A percentile compares a stretch with the other conserved stretches of the same genome.
phyloP scores from a whole-genome alignment of 495 filamentous ascomycete species.

The Neurospora africana region DNA sequence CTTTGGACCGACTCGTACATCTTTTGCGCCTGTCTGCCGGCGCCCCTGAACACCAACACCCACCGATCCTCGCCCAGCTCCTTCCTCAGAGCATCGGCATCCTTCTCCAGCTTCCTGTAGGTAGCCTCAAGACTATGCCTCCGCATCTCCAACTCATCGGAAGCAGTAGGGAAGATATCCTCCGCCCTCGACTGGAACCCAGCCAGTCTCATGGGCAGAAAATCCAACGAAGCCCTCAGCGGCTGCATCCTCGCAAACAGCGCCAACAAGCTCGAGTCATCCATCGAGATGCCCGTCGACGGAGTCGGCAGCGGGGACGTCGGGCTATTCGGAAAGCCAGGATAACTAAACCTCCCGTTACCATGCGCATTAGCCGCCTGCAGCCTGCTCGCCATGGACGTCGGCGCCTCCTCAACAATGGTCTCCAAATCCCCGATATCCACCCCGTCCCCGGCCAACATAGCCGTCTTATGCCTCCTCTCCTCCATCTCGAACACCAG shows the following conservation, averaged over 20 bases:
- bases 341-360: constrained; percentile 57
- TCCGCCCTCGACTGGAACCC: constrained; percentile 72
- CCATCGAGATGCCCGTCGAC: constrained; percentile 48
- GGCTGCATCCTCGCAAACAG: constrained; percentile 94
- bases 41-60: constrained; percentile 88
- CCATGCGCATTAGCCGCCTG: constrained; percentile 15
- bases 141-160: constrained; percentile 71
- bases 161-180: constrained; percentile 72
- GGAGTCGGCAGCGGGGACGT: constrained; percentile 47
- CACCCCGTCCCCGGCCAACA: constrained; percentile 47
- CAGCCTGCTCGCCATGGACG: constrained; percentile 32
- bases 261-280: constrained; percentile 72
- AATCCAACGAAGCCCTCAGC: constrained; percentile 82
- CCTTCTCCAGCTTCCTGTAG: constrained; percentile 73
- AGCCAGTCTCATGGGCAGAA: constrained; percentile 89
- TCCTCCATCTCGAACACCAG: constrained; percentile 97
- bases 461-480: constrained; percentile 62
- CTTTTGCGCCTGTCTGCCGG: constrained; percentile 83
- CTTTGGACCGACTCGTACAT: constrained; percentile 89
- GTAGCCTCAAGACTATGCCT: constrained; percentile 58
- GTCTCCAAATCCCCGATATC: constrained; percentile 88
- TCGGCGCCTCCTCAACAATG: constrained; percentile 81
- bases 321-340: constrained; percentile 43
- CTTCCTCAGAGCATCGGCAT: constrained; percentile 75
- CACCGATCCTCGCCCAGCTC: constrained; percentile 92